Percentiles rank a stretch among this genome's conserved stretches.
Evolutionary conservation across 371 early-diverging fungal genomes (phyloP).

Genomic region (Cladochytrium tenue): DNA sequence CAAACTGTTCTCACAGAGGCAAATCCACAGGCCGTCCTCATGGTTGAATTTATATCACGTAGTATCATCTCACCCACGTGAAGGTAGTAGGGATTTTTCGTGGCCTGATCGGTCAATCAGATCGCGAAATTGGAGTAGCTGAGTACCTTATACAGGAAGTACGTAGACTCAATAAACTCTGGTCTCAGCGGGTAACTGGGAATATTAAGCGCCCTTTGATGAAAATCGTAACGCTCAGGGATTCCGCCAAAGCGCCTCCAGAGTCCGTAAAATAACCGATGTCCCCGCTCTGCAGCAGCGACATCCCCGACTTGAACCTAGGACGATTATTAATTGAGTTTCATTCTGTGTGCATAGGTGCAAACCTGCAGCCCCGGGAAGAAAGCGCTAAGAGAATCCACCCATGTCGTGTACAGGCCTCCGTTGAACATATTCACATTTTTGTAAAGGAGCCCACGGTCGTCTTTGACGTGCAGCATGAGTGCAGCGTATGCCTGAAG

Average conservation of each 20-base stretch:
- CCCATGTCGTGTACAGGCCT: constrained; percentile 70
- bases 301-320: constrained; percentile 83
- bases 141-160: constrained; percentile 74
- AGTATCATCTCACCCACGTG: constrained; percentile 85
- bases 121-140: not conserved
- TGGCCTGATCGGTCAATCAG: constrained; percentile 59
- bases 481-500: constrained; percentile 77
- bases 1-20: constrained; percentile 71
- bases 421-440: constrained; percentile 82
- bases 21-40: constrained; percentile 83
- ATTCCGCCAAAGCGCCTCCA: constrained; percentile 83
- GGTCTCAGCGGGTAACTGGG: constrained; percentile 84
- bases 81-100: constrained; percentile 86
- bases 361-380: constrained; percentile 88
- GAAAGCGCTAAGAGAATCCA: constrained; percentile 89
- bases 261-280: constrained; percentile 79
- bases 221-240: constrained; percentile 85
- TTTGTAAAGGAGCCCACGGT: constrained; percentile 75
- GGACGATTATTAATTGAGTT: not conserved
- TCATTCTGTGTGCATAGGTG: too few species aligned
- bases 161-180: constrained; percentile 92
- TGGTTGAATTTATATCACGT: constrained; percentile 70
- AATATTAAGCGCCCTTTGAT: constrained; percentile 60
- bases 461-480: constrained; percentile 64
- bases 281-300: constrained; percentile 74